Base-by-base conservation (phyloP, 2,329 filamentous ascomycete genomes). In the Aspergillus fumigatus region DNA sequence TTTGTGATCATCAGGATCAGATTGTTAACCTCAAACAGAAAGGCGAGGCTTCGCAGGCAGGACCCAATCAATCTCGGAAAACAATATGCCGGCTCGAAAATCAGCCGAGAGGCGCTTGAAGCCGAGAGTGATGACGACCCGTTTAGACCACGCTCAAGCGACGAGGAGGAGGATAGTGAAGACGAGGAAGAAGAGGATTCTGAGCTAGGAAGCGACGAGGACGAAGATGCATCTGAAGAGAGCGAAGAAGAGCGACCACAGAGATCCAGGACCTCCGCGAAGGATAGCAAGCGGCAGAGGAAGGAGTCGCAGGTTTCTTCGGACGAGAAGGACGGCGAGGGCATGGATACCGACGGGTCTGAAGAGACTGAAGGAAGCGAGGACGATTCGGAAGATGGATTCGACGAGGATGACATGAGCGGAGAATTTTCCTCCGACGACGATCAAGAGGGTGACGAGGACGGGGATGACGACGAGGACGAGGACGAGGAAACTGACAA, bases 31-130 rank as follows among this genome's bases (percentile, higher is more conserved):
- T 60, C 19, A 23, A 54, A 59, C 59, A 88, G 86, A 21, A 94
- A 92, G 79, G 94, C 88, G 77, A 93, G 89, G 71, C 78, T 97
- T 63, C 86, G 91, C 62, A 87, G 90, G 69, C 85, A 85, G 56
- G 86, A 90, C 35, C 81, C 82, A 25, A 75, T 87, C 19, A 76
- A 84, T 0, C 79, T 97, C 1, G 93, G 92, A 0, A 86, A 88
- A 14, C 84, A 90, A 69, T 97, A 97, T 73, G 82, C 86, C 60
- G 92, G 93, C 10, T 82, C 88, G 19, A 84, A 84, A 50, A 83
- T 97, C 38, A 91, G 86, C 62, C 84, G 92, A 55, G 79, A 86
- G 48, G 85, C 83, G 11, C 76, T 91, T 17, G 80, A 86, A 2
- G 78, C 80, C 77, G 82, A 81, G 0, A 79, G 79, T 10, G 80